Percentiles rank a stretch among this genome's conserved stretches.
phyloP scores from a whole-genome alignment of 2,329 filamentous ascomycete genomes.

The Aspergillus sp. region DNA sequence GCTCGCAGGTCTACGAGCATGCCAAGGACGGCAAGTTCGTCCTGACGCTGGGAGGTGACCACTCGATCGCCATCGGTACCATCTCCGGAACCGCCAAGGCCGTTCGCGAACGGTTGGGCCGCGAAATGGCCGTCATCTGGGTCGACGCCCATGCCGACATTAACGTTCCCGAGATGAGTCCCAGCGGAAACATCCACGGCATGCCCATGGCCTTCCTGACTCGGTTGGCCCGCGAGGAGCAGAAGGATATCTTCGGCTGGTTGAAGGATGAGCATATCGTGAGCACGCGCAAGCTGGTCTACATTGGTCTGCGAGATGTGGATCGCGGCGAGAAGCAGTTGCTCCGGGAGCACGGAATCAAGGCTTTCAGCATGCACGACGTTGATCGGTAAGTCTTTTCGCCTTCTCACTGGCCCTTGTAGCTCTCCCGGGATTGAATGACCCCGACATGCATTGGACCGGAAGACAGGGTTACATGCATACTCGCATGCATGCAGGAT shows the following conservation, averaged over 20 bases:
- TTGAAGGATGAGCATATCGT: conserved; percentile 60
- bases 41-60: conserved; percentile 91
- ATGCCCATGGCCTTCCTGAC: conserved; percentile 96
- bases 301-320: conserved; percentile 92
- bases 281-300: conserved; percentile 83
- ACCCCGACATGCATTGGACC: not conserved
- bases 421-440: not conserved
- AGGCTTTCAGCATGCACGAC: conserved; percentile 98
- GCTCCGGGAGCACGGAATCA: conserved; percentile 82
- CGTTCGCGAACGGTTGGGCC: conserved; percentile 73
- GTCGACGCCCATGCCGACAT: conserved; percentile 98
- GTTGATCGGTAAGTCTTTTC: conserved; percentile 69
- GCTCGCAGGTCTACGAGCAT: conserved; percentile 82
- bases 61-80: conserved; percentile 93
- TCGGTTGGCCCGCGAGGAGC: conserved; percentile 74
- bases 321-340: conserved; percentile 93
- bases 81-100: conserved; percentile 85
- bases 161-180: conserved; percentile 89
- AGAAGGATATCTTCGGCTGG: conserved; percentile 87
- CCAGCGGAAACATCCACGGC: conserved; percentile 91
- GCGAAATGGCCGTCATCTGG: conserved; percentile 95
- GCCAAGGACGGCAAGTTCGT: conserved; percentile 81
- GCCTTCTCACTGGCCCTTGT: not conserved
- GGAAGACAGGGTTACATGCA: not conserved
- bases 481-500: not conserved